Evolutionary conservation across 805 yeast genomes (phyloP), one percentile per base, ranked within the genome.

Genomic region (Schizosaccharomyces japonicus): DNA sequence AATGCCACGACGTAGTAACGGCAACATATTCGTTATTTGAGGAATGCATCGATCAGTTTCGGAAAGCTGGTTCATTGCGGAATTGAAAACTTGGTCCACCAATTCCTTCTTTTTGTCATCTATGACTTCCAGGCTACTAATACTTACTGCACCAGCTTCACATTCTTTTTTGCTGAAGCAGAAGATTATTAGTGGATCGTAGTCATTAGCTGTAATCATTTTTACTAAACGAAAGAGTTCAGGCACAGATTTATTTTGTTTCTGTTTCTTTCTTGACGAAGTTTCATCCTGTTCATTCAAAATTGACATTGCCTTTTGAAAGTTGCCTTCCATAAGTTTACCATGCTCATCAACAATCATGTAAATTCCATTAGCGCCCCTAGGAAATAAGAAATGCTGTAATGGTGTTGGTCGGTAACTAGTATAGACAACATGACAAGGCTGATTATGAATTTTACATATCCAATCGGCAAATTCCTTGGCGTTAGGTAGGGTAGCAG

Each of bases 391-490:
- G 58, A 90, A 90, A 65, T 90, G 99, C 62, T 90, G 99, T 54
- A 90, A 67, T 1, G 99, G 99, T 5, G 99, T 90, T 33, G 99
- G 99, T 62, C 99, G 78, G 71, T 87, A 90, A 65, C 90, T 94
- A 1, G 99, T 90, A 63, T 90, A 90, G 17, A 90, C 98, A 62
- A 90, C 93, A 63, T 90, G 96, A 60, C 99, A 90, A 4, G 96
- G 98, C 62, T 90, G 98, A 42, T 72, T 69, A 60, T 90, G 99
- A 49, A 79, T 85, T 58, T 82, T 79, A 61, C 94, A 85, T 50
- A 90, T 82, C 98, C 98, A 90, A 62, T 85, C 94, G 11, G 95
- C 95, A 66, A 87, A 87, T 60, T 87, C 95, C 84, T 81, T 80
- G 1, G 96, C 95, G 59, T 87, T 87, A 21, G 98, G 98, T 54